A percentile compares a stretch with the other conserved stretches of the same genome.
Evolutionary conservation across 2,329 filamentous ascomycete genomes (phyloP).

Genomic region (Bipolaris victoriae): DNA sequence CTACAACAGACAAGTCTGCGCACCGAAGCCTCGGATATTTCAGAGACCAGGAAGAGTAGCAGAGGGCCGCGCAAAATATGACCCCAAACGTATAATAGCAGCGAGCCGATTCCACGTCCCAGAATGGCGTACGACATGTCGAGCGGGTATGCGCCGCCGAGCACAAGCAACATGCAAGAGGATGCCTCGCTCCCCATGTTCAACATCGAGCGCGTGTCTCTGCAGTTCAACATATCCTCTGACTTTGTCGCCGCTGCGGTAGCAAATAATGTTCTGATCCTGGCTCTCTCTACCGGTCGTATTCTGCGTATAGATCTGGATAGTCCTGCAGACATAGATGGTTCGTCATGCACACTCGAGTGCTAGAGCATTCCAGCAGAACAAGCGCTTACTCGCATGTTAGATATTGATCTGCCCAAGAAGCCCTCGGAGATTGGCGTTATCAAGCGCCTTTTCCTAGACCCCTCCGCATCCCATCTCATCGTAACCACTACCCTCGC

Average conservation of each 20-base stretch:
- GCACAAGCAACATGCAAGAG: conserved; percentile 66
- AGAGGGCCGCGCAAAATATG: conserved; percentile 19
- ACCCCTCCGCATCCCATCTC: conserved; percentile 93
- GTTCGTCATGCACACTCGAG: conserved; percentile 33
- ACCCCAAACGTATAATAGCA: conserved; percentile 18
- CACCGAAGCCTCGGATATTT: background rate
- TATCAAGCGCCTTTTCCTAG: conserved; percentile 95
- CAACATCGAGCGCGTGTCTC: conserved; percentile 87
- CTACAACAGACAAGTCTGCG: conserved; percentile 8
- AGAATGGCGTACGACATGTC: conserved; percentile 72
- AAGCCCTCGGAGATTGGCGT: conserved; percentile 88
- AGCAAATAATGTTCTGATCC: conserved; percentile 92
- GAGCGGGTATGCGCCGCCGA: conserved; percentile 74
- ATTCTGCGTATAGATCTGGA: conserved; percentile 95
- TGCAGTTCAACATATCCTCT: conserved; percentile 92
- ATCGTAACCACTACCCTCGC: conserved; percentile 88
- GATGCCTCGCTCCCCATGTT: conserved; percentile 81
- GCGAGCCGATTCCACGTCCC: conserved; percentile 14
- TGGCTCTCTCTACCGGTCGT: conserved; percentile 89
- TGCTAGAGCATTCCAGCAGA: background rate
- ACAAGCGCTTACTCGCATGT: conserved; percentile 21
- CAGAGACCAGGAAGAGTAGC: conserved; percentile 17
- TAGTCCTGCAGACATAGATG: conserved; percentile 90
- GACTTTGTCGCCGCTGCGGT: conserved; percentile 97
- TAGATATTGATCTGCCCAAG: conserved; percentile 96